A percentile compares a stretch with the other conserved stretches of the same genome.
phyloP scores from a whole-genome alignment of 2,329 filamentous ascomycete genomes.

The Phialophora chinensis region DNA sequence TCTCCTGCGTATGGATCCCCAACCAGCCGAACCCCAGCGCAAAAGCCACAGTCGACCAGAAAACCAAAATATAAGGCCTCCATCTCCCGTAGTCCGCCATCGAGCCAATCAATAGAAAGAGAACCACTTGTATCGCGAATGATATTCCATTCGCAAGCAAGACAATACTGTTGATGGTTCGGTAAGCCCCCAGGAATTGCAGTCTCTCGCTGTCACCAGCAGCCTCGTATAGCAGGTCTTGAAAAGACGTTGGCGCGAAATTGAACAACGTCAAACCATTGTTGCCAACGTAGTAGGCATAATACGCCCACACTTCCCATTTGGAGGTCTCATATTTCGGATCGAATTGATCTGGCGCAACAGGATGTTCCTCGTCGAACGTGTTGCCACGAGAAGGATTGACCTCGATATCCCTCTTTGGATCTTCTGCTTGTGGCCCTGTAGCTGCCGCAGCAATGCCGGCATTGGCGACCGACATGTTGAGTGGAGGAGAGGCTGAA shows the following conservation, averaged over 20 bases:
- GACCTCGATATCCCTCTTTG: constrained; percentile 26
- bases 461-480: constrained; percentile 39
- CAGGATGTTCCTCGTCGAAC: constrained; percentile 48
- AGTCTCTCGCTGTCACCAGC: constrained; percentile 61
- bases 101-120: constrained; percentile 55
- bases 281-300: constrained; percentile 69
- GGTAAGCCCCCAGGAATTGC: constrained; percentile 60
- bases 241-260: constrained; percentile 68
- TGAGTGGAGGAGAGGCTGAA: background rate
- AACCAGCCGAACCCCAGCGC: constrained; percentile 71
- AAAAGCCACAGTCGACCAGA: constrained; percentile 65
- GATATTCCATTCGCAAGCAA: constrained; percentile 70
- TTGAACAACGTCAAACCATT: constrained; percentile 69
- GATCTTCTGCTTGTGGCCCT: constrained; percentile 34
- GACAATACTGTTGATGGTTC: constrained; percentile 70
- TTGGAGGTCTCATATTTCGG: constrained; percentile 58
- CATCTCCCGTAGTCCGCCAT: constrained; percentile 69
- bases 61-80: constrained; percentile 67
- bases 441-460: constrained; percentile 34
- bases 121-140: constrained; percentile 68
- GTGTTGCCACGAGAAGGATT: constrained; percentile 4
- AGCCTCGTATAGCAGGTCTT: constrained; percentile 68
- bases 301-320: constrained; percentile 64
- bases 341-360: constrained; percentile 63
- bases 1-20: constrained; percentile 64